Evolutionary conservation across 129 eudicot species (phyloP).

Genomic region (Tagetes patula): DNA sequence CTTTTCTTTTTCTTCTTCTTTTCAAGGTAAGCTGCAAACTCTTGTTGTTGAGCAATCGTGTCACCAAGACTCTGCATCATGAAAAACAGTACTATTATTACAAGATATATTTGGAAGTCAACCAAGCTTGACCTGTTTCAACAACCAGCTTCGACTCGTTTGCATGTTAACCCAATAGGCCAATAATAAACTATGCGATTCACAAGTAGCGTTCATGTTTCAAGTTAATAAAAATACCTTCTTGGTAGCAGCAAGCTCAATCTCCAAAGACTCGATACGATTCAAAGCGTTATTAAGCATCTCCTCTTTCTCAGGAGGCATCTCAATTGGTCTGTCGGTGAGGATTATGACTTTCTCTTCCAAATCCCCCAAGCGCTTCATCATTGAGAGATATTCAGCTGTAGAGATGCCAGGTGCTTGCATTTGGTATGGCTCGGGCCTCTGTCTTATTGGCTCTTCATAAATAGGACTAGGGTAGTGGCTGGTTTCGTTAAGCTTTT

Average conservation of each 20-base stretch:
- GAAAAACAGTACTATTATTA: background rate
- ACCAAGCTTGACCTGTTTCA: background rate
- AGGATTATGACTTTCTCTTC: slow-evolving; percentile 72
- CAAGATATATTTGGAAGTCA: background rate
- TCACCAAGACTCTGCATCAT: slow-evolving; percentile 60
- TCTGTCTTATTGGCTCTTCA: slow-evolving; percentile 37
- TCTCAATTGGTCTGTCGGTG: slow-evolving; percentile 54
- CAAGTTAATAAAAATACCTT: slow-evolving; percentile 56
- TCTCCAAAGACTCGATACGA: slow-evolving; percentile 73
- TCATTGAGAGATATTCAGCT: slow-evolving; percentile 64
- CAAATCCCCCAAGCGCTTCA: slow-evolving; percentile 86
- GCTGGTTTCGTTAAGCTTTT: slow-evolving; percentile 62
- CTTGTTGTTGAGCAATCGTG: slow-evolving; percentile 54
- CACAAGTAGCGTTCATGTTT: background rate
- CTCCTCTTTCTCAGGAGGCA: slow-evolving; percentile 98
- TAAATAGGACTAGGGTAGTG: slow-evolving; percentile 49
- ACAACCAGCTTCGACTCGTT: background rate
- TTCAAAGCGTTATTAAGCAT: slow-evolving; percentile 69
- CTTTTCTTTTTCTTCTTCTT: slow-evolving; percentile 89
- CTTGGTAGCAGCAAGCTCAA: slow-evolving; percentile 68
- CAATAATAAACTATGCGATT: too few relatives aligned
- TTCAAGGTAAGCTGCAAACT: slow-evolving; percentile 69
- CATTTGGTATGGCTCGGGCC: slow-evolving; percentile 31
- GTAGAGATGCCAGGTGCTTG: slow-evolving; percentile 51
- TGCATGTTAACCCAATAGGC: background rate